Percentiles rank a stretch among this genome's conserved stretches.
Evolutionary conservation across 2,329 filamentous ascomycete species (phyloP).

Genomic region (Macrophomina pseudophaseolina): DNA sequence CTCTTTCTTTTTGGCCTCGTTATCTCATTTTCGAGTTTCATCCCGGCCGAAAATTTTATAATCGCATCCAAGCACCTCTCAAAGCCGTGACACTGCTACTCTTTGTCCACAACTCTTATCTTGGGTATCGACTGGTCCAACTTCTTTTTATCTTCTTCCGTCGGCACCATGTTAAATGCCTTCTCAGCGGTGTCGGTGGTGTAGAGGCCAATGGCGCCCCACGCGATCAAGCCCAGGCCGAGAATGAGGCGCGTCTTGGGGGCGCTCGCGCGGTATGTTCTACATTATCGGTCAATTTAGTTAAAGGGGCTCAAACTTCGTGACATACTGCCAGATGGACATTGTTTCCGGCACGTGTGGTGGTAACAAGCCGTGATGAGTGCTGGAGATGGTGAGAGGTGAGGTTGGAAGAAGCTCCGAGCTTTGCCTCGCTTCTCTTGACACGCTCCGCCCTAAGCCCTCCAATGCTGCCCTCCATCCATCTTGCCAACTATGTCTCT

Average conservation of each 20-base stretch:
- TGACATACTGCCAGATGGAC: slow-evolving; percentile 45
- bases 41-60: too few species aligned
- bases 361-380: neutral
- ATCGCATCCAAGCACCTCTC: slow-evolving; percentile 62
- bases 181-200: slow-evolving; percentile 75
- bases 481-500: slow-evolving; percentile 24
- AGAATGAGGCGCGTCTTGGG: slow-evolving; percentile 73
- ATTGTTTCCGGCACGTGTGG: slow-evolving; percentile 31
- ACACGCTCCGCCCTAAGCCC: slow-evolving; percentile 20
- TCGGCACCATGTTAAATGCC: slow-evolving; percentile 72
- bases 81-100: neutral
- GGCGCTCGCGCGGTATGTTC: slow-evolving; percentile 70
- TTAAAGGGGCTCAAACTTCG: neutral
- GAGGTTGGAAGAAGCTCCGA: slow-evolving; percentile 23
- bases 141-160: slow-evolving; percentile 72
- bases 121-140: slow-evolving; percentile 67
- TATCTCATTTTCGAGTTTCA: slow-evolving; percentile 39
- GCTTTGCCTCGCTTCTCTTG: slow-evolving; percentile 23
- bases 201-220: slow-evolving; percentile 76
- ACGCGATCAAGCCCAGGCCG: slow-evolving; percentile 76
- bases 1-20: neutral
- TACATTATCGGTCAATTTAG: slow-evolving; percentile 27
- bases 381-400: neutral
- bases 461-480: slow-evolving; percentile 13
- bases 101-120: slow-evolving; percentile 63